These are phyloP conservation scores for Erigeron canadensis DNA, from an alignment of 129 eudicot genomes.

Conservation along the genomic window DNA sequence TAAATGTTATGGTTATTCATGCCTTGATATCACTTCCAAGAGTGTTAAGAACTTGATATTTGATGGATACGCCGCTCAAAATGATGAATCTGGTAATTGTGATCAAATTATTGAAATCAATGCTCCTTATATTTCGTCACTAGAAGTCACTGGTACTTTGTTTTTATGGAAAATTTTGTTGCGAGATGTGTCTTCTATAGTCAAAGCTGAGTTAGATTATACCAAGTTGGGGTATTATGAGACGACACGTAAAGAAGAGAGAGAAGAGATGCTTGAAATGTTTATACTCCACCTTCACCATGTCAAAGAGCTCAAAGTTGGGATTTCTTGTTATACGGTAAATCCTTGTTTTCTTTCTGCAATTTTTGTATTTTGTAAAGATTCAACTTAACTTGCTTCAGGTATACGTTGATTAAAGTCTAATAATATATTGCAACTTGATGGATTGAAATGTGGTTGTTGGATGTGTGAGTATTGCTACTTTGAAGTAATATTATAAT, in stretches of 20 bases:
- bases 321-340: slow-evolving; percentile 16
- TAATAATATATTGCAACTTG: too few relatives aligned
- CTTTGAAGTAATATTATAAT: too few relatives aligned
- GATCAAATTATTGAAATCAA: too few relatives aligned
- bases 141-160: slow-evolving; percentile 1
- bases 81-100: not conserved
- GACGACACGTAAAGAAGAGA: slow-evolving; percentile 15
- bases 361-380: too few relatives aligned
- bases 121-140: slow-evolving; percentile 3
- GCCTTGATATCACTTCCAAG: slow-evolving; percentile 14
- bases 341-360: not conserved
- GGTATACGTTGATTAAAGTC: too few relatives aligned
- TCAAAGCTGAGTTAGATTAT: slow-evolving; percentile 21
- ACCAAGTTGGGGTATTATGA: not conserved
- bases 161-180: slow-evolving; percentile 20
- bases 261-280: slow-evolving; percentile 23
- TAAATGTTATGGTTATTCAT: slow-evolving; percentile 17
- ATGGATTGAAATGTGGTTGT: too few relatives aligned
- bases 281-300: slow-evolving; percentile 18
- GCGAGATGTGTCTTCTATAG: slow-evolving; percentile 20
- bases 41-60: slow-evolving; percentile 26
- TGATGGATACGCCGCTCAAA: not conserved
- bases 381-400: too few relatives aligned
- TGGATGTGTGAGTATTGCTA: too few relatives aligned
- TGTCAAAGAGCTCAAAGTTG: slow-evolving; percentile 29